Evolutionary conservation across 495 filamentous ascomycete genomes (phyloP).

Genomic region (Thermothielavioides terrestris): DNA sequence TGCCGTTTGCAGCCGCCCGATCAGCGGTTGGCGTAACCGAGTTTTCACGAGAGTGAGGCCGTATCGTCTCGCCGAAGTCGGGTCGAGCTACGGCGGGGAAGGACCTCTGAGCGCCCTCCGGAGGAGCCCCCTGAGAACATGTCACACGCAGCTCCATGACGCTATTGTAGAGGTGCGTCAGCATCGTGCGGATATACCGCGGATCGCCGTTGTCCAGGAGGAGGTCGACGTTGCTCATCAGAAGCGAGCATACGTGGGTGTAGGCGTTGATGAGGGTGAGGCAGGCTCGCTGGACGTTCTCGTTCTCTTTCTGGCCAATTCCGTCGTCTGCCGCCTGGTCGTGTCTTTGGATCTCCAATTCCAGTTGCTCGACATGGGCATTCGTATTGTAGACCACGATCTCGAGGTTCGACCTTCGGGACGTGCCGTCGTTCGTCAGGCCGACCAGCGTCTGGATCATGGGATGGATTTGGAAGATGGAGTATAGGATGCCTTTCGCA

Average conservation of each 20-base stretch:
- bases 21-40: conserved; percentile 57
- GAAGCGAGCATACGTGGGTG: conserved; percentile 59
- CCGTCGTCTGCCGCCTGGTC: conserved; percentile 47
- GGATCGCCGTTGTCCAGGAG: conserved; percentile 68
- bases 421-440: conserved; percentile 57
- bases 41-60: conserved; percentile 39
- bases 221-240: conserved; percentile 59
- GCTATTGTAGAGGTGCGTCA: conserved; percentile 74
- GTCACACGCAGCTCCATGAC: conserved; percentile 61
- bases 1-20: conserved; percentile 36
- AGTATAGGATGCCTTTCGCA: conserved; percentile 80
- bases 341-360: conserved; percentile 60
- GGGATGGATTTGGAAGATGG: conserved; percentile 71
- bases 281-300: conserved; percentile 55
- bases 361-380: conserved; percentile 63
- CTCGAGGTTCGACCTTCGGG: conserved; percentile 63
- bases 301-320: conserved; percentile 47
- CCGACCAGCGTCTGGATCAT: conserved; percentile 64
- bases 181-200: conserved; percentile 68
- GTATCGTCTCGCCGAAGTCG: conserved; percentile 34
- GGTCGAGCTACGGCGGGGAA: conserved; percentile 16
- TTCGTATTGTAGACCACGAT: conserved; percentile 71
- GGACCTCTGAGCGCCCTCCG: conserved; percentile 9
- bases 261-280: conserved; percentile 69
- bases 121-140: conserved; percentile 18